Conservation (phyloP, 2,329 filamentous ascomycete genomes). For the Xylariales sp. region DNA sequence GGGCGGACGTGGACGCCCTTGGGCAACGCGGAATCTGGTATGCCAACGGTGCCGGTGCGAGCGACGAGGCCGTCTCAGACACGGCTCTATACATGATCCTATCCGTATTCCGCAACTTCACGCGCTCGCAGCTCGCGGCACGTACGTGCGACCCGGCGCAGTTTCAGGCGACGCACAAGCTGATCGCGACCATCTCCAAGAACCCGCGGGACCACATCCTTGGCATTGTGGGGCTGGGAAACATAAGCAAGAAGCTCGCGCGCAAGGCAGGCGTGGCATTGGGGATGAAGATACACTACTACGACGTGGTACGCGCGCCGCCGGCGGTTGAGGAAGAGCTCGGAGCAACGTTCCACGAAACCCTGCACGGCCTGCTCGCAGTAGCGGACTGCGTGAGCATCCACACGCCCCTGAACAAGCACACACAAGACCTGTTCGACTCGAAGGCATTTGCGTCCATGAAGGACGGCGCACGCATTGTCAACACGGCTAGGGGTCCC, state of each 20-base stretch:
- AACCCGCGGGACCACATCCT: slow-evolving; percentile 44
- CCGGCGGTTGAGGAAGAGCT: slow-evolving; percentile 23
- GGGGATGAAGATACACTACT: slow-evolving; percentile 52
- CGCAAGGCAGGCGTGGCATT: slow-evolving; percentile 37
- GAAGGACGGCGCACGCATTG: slow-evolving; percentile 41
- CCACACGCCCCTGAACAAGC: slow-evolving; percentile 25
- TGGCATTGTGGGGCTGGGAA: slow-evolving; percentile 49
- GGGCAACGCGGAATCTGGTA: slow-evolving; percentile 33
- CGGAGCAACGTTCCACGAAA: slow-evolving; percentile 22
- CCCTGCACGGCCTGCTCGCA: slow-evolving; percentile 18
- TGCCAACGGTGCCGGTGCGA: slow-evolving; percentile 35
- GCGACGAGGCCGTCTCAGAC: slow-evolving; percentile 39
- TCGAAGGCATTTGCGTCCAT: slow-evolving; percentile 34
- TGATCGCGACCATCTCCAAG: slow-evolving; percentile 40
- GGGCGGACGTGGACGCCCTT: slow-evolving; percentile 54
- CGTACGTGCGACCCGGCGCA: slow-evolving; percentile 32
- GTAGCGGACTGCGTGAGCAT: slow-evolving; percentile 28
- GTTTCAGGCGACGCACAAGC: slow-evolving; percentile 37
- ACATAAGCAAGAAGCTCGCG: slow-evolving; percentile 40
- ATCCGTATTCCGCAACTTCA: slow-evolving; percentile 45
- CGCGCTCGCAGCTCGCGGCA: slow-evolving; percentile 41
- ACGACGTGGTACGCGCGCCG: slow-evolving; percentile 33
- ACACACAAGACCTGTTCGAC: slow-evolving; percentile 20
- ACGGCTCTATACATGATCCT: slow-evolving; percentile 37
- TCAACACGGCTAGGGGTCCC: slow-evolving; percentile 49